Evolutionary conservation across 805 yeast genomes (phyloP), one percentile per base, ranked within the genome.

Genomic region (Sugiyamaella mastotermitis): DNA sequence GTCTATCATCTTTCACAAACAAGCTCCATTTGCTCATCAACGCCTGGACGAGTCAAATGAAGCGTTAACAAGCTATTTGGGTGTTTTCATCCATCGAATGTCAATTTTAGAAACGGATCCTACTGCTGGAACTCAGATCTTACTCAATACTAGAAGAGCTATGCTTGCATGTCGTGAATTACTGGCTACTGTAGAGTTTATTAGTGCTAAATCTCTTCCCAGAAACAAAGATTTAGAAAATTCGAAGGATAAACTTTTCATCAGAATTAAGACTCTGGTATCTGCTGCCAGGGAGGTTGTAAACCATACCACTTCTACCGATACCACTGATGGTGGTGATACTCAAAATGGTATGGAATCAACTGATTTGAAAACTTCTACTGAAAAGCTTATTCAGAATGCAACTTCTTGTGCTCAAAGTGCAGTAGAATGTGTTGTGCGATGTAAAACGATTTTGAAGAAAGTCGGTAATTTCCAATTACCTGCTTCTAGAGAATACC

Each of bases 111-210:
- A 53, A 19, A 37, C 49, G 11, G 58, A 55, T 35, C 53, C 60
- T 14, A 45, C 54, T 6, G 55, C 61, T 3, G 48, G 57, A 14
- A 49, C 52, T 1, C 56, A 53, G 35, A 49, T 64, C 19, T 53
- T 64, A 24, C 43, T 52, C 33, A 54, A 55, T 34, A 61, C 67
- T 4, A 51, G 66, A 9, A 62, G 57, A 38, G 53, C 64, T 26
- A 63, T 63, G 58, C 56, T 61, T 15, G 63, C 64, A 1, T 59
- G 65, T 31, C 56, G 67, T 16, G 67, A 64, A 45, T 52, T 64
- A 16, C 49, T 64, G 19, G 55, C 57, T 1, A 57, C 57, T 5
- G 59, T 62, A 3, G 67, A 64, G 36, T 46, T 55, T 4, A 46
- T 60, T 20, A 47, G 52, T 13, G 33, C 50, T 6, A 43, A 48